A percentile compares a stretch with the other conserved stretches of the same genome.
phyloP scores from a whole-genome alignment of 768 basidiomycete species.

The Tricholoma sp. region DNA sequence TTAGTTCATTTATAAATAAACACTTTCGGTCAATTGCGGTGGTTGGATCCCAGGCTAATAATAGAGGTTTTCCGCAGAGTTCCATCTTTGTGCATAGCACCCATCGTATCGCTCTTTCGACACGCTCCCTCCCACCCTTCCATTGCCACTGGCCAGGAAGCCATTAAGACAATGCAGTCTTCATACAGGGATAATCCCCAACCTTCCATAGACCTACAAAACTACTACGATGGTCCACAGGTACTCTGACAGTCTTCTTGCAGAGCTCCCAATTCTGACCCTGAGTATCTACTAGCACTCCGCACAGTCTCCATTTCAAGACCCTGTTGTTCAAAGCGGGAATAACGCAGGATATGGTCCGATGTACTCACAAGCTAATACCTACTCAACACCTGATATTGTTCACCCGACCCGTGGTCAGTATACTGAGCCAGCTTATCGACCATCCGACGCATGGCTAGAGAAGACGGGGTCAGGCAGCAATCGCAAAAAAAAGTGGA shows the following conservation, averaged over 20 bases:
- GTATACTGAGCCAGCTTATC: conserved; percentile 9
- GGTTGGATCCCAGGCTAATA: neutral
- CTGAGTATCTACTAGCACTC: conserved; percentile 3
- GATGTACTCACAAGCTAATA: conserved; percentile 16
- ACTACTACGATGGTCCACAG: conserved; percentile 15
- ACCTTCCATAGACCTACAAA: conserved; percentile 10
- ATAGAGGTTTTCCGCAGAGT: neutral
- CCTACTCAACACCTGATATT: conserved; percentile 11
- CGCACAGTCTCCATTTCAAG: conserved; percentile 12
- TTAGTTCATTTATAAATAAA: too few relatives aligned
- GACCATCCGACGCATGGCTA: conserved; percentile 14
- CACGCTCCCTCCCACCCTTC: neutral
- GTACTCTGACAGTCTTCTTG: conserved; percentile 4
- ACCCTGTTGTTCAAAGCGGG: conserved; percentile 11
- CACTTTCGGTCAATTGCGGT: neutral
- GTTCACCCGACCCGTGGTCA: neutral
- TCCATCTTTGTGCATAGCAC: neutral
- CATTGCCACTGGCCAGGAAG: neutral
- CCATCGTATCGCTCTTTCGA: neutral
- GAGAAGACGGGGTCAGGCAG: conserved; percentile 6
- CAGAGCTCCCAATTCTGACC: neutral
- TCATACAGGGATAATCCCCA: conserved; percentile 16
- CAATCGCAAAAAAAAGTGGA: conserved; percentile 18
- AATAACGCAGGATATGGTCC: neutral
- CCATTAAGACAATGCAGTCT: conserved; percentile 3